phyloP scores from a whole-genome alignment of 2,329 filamentous ascomycete species.

The Coniosporium tulheliwenetii region DNA sequence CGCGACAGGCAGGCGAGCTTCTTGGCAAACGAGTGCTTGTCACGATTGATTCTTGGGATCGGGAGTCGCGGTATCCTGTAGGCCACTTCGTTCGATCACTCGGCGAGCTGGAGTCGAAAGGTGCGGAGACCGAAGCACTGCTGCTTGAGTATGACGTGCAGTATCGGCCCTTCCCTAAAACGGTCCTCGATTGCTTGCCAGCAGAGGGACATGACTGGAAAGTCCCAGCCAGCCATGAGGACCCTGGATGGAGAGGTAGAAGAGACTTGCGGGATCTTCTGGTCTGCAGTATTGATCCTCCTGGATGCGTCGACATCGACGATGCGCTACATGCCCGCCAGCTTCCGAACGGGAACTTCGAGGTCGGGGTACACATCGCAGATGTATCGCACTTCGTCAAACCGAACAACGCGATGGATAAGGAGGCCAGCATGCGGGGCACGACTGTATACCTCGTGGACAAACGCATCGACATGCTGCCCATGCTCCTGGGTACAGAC shows the following conservation, averaged over 20 bases:
- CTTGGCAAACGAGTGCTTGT: constrained; percentile 84
- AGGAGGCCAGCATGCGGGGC: constrained; percentile 81
- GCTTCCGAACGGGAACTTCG: constrained; percentile 82
- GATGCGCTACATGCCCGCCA: constrained; percentile 81
- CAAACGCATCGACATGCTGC: constrained; percentile 99
- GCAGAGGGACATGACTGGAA: constrained; percentile 86
- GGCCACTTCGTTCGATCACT: constrained; percentile 90
- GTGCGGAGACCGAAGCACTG: constrained; percentile 91
- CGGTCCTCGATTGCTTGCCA: constrained; percentile 84
- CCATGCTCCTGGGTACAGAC: constrained; percentile 88
- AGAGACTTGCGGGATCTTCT: constrained; percentile 71
- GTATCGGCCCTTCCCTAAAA: constrained; percentile 91
- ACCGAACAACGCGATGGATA: constrained; percentile 92
- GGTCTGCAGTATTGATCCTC: constrained; percentile 94
- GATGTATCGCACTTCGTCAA: constrained; percentile 99
- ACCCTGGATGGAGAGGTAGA: constrained; percentile 76
- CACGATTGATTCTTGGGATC: constrained; percentile 89
- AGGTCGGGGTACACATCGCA: constrained; percentile 95
- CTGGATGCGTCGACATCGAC: constrained; percentile 94
- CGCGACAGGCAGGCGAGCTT: constrained; percentile 75
- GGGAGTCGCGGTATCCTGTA: constrained; percentile 79
- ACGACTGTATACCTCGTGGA: constrained; percentile 97
- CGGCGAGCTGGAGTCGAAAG: constrained; percentile 88
- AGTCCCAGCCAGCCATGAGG: constrained; percentile 62
- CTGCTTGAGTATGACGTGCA: constrained; percentile 94